Evolutionary conservation across 2,329 filamentous ascomycete species (phyloP), one percentile per base, ranked within the genome.

Genomic region (Fusarium sp.): DNA sequence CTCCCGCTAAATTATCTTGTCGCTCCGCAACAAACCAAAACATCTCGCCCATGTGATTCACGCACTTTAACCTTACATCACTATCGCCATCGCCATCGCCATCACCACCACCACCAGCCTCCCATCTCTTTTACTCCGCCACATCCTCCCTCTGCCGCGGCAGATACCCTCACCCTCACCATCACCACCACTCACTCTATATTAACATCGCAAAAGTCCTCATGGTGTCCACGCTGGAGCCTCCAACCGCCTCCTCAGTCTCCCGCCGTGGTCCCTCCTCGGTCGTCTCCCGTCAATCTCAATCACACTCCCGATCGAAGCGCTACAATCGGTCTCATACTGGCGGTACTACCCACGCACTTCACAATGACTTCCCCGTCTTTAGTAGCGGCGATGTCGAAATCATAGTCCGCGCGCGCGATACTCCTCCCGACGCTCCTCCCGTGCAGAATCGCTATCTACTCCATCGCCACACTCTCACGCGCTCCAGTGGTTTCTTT

Each of bases 371-470:
- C 78, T 98, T 98, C 73, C 95, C 95, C 22, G 83, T 97, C 76
- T 98, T 98, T 80, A 91, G 94, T 74, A 95, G 92, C 38, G 95
- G 95, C 76, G 94, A 98, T 80, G 94, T 98, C 75, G 95, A 98
- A 81, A 94, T 98, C 67, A 77, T 95, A 57, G 88, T 98, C 74
- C 87, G 86, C 76, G 86, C 88, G 15, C 84, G 91, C 54, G 70
- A 75, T 17, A 57, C 59, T 9, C 59, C 69, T 14, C 63, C 65
- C 24, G 65, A 69, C 26, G 62, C 64, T 21, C 21, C 57, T 34
- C 64, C 73, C 36, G 73, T 70, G 49, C 92, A 96, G 80, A 92
- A 93, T 77, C 87, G 92, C 65, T 98, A 98, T 78, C 85, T 98
- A 46, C 85, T 98, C 58, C 95, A 98, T 81, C 87, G 91, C 62